These are phyloP conservation scores for Monosporozyma servazzii DNA, from an alignment of 805 yeast species.

Conservation along the genomic window DNA sequence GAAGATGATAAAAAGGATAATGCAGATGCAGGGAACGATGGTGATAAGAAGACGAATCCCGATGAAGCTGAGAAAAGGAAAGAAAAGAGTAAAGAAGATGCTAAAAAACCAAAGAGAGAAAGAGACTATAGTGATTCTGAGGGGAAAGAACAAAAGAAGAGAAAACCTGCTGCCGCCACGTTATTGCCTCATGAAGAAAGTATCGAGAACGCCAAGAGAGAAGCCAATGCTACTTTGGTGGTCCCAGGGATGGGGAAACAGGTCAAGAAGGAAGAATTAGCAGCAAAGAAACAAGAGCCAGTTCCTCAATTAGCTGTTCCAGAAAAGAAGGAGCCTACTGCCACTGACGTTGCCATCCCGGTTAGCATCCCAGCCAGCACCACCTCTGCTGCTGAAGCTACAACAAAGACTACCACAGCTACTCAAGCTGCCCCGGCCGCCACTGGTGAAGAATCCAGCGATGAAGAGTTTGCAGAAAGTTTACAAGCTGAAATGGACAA, in stretches of 20 bases:
- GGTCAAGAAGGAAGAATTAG: constrained; percentile 1
- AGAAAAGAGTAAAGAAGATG: constrained; percentile 3
- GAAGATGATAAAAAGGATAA: constrained; percentile 9
- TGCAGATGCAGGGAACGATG: constrained; percentile 1
- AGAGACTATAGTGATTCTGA: constrained; percentile 3
- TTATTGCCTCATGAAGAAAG: constrained; percentile 24
- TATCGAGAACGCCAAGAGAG: constrained; percentile 26
- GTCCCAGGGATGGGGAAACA: constrained; percentile 20
- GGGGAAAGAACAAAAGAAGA: constrained; percentile 16
- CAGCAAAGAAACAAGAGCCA: not conserved
- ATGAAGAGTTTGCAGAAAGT: constrained; percentile 29
- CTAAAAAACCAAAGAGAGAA: constrained; percentile 6
- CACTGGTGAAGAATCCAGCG: constrained; percentile 21
- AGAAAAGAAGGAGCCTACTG: not conserved
- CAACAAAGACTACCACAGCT: not conserved
- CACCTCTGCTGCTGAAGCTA: too few species aligned
- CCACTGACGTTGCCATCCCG: not conserved
- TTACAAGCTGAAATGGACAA: constrained; percentile 28
- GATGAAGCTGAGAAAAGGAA: constrained; percentile 1
- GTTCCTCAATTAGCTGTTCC: not conserved
- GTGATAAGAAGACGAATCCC: constrained; percentile 2
- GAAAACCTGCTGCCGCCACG: constrained; percentile 29
- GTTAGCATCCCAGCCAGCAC: too few species aligned
- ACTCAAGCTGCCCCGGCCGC: not conserved
- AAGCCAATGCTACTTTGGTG: constrained; percentile 25